Evolutionary conservation across 495 filamentous ascomycete genomes (phyloP).

Genomic region (Neurospora hispaniola): DNA sequence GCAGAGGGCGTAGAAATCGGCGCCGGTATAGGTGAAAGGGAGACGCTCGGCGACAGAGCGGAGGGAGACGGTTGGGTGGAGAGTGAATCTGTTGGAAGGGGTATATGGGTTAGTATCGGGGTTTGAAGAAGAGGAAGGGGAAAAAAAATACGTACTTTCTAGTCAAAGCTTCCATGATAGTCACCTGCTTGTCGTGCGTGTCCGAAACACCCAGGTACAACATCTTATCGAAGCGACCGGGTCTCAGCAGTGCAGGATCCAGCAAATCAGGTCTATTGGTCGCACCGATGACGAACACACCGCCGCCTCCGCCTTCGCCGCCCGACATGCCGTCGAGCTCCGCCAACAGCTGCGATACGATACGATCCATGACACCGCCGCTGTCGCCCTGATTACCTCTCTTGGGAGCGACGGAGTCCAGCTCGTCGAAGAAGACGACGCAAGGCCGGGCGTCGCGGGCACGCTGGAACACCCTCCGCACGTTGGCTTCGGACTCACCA

Average conservation of each 20-base stretch:
- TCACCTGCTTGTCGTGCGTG: slow-evolving; percentile 92
- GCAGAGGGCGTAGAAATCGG: slow-evolving; percentile 92
- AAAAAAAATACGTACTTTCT: slow-evolving; percentile 54
- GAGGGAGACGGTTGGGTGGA: slow-evolving; percentile 67
- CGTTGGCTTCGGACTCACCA: slow-evolving; percentile 96
- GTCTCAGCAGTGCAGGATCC: slow-evolving; percentile 81
- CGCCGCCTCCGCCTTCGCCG: slow-evolving; percentile 68
- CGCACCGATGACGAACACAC: slow-evolving; percentile 95
- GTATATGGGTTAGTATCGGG: neutral
- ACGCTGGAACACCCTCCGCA: slow-evolving; percentile 88
- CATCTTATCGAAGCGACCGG: slow-evolving; percentile 98
- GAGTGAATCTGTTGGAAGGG: slow-evolving; percentile 52
- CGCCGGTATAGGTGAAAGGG: slow-evolving; percentile 94
- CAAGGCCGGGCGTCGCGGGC: slow-evolving; percentile 93
- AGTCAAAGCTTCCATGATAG: slow-evolving; percentile 86
- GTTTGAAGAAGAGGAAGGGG: too few relatives aligned
- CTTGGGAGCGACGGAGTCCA: slow-evolving; percentile 96
- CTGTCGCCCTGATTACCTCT: slow-evolving; percentile 96
- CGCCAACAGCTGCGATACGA: slow-evolving; percentile 88
- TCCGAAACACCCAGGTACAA: slow-evolving; percentile 92
- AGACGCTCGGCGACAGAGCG: slow-evolving; percentile 60
- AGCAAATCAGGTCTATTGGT: slow-evolving; percentile 92
- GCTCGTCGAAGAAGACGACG: slow-evolving; percentile 96
- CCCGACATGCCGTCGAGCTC: slow-evolving; percentile 97
- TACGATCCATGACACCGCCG: slow-evolving; percentile 97